Percentiles rank a stretch among this genome's conserved stretches.
phyloP scores from a whole-genome alignment of 306 rosid genomes.

The Echinosophora koreensis region DNA sequence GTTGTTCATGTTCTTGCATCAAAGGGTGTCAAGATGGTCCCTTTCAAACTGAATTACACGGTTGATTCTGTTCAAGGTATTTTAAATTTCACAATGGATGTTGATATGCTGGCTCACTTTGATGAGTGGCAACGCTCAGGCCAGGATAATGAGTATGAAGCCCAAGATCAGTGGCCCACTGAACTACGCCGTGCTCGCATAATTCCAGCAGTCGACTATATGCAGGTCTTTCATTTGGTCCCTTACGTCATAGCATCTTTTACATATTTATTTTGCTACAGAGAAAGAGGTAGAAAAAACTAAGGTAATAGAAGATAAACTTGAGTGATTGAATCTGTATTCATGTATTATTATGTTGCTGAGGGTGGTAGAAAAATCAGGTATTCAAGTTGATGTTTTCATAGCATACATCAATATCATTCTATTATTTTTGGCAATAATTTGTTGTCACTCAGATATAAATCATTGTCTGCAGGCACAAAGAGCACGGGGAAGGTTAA shows the following conservation, averaged over 20 bases:
- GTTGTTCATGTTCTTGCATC: constrained; percentile 72
- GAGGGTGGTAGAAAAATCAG: constrained; percentile 7
- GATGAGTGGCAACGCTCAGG: constrained; percentile 83
- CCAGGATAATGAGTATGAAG: constrained; percentile 70
- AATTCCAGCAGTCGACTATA: constrained; percentile 73
- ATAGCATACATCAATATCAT: not conserved
- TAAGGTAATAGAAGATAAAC: not conserved
- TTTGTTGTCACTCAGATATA: not conserved
- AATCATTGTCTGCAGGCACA: constrained; percentile 61
- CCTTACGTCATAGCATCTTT: not conserved
- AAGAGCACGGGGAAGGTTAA: constrained; percentile 73
- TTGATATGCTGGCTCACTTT: constrained; percentile 84
- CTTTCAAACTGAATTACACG: constrained; percentile 71
- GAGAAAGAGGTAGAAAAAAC: not conserved
- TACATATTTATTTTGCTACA: not conserved
- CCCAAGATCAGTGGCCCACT: constrained; percentile 85
- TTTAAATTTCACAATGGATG: constrained; percentile 80
- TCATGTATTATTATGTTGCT: constrained; percentile 1
- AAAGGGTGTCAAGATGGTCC: constrained; percentile 73
- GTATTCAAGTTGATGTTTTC: constrained; percentile 26
- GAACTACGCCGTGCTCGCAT: constrained; percentile 67
- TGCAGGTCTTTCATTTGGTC: constrained; percentile 61
- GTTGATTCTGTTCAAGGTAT: constrained; percentile 80
- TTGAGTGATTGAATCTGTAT: not conserved
- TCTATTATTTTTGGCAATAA: constrained; percentile 6